A percentile compares a stretch with the other conserved stretches of the same genome.
Evolutionary conservation across 73 alveolate genomes (phyloP).

Genomic region (Paramecium primaurelia): DNA sequence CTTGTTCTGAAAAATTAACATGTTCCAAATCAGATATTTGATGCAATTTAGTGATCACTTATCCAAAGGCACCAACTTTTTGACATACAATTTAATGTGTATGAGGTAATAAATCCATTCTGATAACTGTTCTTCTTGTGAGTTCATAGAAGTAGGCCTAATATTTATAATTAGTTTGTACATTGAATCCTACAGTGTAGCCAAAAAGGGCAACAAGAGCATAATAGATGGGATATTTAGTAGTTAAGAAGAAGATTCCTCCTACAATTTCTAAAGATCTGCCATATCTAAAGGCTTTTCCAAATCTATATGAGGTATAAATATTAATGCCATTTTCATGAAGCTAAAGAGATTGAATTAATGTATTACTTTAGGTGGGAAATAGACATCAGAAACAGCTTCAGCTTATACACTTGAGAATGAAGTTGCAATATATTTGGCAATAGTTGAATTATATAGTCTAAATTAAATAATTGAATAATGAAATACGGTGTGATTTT

Average conservation of each 20-base stretch:
- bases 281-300: background rate
- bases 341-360: background rate
- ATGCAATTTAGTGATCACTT: conserved; percentile 36
- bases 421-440: conserved; percentile 24
- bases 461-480: background rate
- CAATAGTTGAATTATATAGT: background rate
- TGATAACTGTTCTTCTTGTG: conserved; percentile 57
- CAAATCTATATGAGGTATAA: conserved; percentile 8
- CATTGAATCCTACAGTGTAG: background rate
- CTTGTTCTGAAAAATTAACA: conserved; percentile 7
- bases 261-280: background rate
- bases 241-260: background rate
- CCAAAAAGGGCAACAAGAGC: background rate
- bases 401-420: background rate
- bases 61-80: conserved; percentile 57
- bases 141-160: conserved; percentile 59
- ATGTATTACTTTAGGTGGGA: conserved; percentile 16
- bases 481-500: background rate
- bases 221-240: background rate
- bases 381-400: conserved; percentile 30
- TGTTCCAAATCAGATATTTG: conserved; percentile 50
- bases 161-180: background rate
- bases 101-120: conserved; percentile 65
- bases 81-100: conserved; percentile 36
- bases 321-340: conserved; percentile 2